Percentiles rank a stretch among this genome's conserved stretches.
Evolutionary conservation across 495 filamentous ascomycete genomes (phyloP).

Genomic region (Talaromyces stipitatus): DNA sequence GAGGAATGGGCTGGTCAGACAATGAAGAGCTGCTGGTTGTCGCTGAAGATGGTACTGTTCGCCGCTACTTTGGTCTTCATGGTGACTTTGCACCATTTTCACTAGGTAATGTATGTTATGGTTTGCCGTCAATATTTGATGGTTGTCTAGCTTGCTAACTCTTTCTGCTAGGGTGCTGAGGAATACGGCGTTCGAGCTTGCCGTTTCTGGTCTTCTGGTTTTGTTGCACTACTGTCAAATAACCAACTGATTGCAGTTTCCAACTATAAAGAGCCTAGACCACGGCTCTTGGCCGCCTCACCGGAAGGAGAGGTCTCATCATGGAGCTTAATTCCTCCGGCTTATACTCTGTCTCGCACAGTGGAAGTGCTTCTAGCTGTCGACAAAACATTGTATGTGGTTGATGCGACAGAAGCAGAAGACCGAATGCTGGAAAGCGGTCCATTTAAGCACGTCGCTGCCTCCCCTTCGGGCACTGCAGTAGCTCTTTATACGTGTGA

Average conservation of each 20-base stretch:
- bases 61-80: constrained; percentile 86
- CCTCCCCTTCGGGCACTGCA: constrained; percentile 86
- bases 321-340: constrained; percentile 84
- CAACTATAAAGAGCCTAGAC: constrained; percentile 83
- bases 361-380: constrained; percentile 91
- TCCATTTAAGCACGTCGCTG: constrained; percentile 81
- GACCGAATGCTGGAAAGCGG: constrained; percentile 86
- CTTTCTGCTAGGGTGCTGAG: constrained; percentile 57
- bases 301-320: constrained; percentile 75
- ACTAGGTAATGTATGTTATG: constrained; percentile 64
- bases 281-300: constrained; percentile 69
- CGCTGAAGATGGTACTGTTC: constrained; percentile 80
- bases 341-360: constrained; percentile 84
- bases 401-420: constrained; percentile 83
- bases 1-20: constrained; percentile 92
- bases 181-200: constrained; percentile 79
- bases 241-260: constrained; percentile 83
- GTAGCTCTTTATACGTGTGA: constrained; percentile 79
- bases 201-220: constrained; percentile 83
- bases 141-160: constrained; percentile 9
- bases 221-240: constrained; percentile 87
- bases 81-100: constrained; percentile 94
- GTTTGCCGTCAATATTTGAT: too few relatives aligned
- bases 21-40: constrained; percentile 89
- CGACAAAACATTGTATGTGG: constrained; percentile 72